Conservation (phyloP, 1,284 basidiomycete species). For the Naganishia sp. region DNA sequence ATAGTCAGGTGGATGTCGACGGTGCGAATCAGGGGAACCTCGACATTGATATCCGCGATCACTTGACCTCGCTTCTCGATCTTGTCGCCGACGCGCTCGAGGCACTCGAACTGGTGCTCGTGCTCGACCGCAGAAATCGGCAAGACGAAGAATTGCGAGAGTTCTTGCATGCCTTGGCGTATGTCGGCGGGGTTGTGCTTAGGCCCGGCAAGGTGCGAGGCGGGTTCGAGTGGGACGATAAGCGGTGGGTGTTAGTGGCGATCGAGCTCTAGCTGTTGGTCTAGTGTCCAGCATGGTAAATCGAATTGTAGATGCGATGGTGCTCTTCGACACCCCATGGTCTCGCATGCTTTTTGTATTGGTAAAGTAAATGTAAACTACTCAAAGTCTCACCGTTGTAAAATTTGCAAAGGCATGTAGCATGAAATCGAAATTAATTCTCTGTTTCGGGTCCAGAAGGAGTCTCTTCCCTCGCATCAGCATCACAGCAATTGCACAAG, state of each 20-base stretch:
- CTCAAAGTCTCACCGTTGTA: background rate
- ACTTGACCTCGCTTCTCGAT: constrained; percentile 51
- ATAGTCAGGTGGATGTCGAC: constrained; percentile 37
- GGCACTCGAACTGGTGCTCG: constrained; percentile 46
- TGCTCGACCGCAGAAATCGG: constrained; percentile 47
- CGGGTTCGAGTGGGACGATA: constrained; percentile 50
- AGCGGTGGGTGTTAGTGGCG: constrained; percentile 52
- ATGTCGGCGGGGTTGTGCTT: constrained; percentile 50
- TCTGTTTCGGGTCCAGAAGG: too few relatives aligned
- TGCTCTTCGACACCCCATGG: background rate
- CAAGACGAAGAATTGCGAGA: constrained; percentile 46
- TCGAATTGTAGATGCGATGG: background rate
- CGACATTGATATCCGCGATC: constrained; percentile 50
- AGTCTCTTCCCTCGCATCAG: too few relatives aligned
- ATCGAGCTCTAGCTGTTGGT: constrained; percentile 40
- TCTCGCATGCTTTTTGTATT: too few relatives aligned
- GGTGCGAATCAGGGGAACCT: constrained; percentile 4
- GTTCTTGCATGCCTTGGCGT: constrained; percentile 52
- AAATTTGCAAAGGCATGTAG: background rate
- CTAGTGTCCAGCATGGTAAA: background rate
- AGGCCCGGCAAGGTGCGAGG: constrained; percentile 44
- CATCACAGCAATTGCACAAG: too few relatives aligned
- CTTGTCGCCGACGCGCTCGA: constrained; percentile 49
- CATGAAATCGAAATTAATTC: too few relatives aligned
- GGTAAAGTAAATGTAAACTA: too few relatives aligned